Evolutionary conservation across 1,284 basidiomycete species (phyloP).

Genomic region (Sphaerobolus stellatus): DNA sequence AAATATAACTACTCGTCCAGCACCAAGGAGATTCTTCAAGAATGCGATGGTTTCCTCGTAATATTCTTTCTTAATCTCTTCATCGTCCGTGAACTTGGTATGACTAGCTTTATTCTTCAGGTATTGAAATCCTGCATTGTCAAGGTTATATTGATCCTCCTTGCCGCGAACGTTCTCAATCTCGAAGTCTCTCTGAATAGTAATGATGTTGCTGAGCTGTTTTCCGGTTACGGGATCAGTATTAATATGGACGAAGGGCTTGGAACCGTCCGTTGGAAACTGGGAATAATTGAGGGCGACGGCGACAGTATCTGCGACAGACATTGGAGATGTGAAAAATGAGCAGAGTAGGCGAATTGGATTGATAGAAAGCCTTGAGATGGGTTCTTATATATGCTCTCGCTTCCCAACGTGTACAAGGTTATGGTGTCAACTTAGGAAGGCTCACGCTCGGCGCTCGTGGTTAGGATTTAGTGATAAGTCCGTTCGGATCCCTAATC

Average conservation of each 20-base stretch:
- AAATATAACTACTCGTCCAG: constrained; percentile 55
- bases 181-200: constrained; percentile 29
- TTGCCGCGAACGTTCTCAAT: constrained; percentile 60
- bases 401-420: no score
- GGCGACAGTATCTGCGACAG: neutral
- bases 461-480: no score
- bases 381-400: no score
- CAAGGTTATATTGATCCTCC: constrained; percentile 46
- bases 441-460: no score
- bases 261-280: neutral
- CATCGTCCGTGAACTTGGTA: constrained; percentile 45
- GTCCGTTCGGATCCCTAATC: no score
- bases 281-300: neutral
- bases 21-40: constrained; percentile 60
- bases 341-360: no score
- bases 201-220: constrained; percentile 11
- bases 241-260: neutral
- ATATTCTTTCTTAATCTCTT: constrained; percentile 50
- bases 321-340: neutral
- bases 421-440: no score
- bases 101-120: constrained; percentile 41
- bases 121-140: constrained; percentile 57
- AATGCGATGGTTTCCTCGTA: constrained; percentile 59
- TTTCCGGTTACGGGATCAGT: neutral
- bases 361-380: no score